phyloP scores from a whole-genome alignment of 2,329 filamentous ascomycete species.

The Sporothrix brasiliensis region DNA sequence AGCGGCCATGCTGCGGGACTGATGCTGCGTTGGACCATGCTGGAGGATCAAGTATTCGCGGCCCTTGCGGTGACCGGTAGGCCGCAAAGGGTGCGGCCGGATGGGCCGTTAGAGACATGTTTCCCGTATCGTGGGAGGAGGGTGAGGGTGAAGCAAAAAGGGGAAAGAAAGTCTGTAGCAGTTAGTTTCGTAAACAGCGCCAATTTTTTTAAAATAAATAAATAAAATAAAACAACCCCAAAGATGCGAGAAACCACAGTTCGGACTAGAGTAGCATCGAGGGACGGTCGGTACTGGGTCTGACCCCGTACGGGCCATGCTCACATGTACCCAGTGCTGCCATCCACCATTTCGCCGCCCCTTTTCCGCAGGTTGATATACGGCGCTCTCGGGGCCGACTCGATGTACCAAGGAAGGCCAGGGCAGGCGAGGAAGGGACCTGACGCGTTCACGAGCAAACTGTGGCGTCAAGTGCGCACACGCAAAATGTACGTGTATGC shows the following conservation, averaged over 20 bases:
- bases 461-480: not conserved
- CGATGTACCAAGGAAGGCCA: slow-evolving; percentile 11
- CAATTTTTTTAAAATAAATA: not conserved
- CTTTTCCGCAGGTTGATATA: not conserved
- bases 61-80: not conserved
- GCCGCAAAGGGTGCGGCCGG: slow-evolving; percentile 11
- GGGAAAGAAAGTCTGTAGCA: not conserved
- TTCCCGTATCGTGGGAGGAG: not conserved
- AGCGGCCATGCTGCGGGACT: not conserved
- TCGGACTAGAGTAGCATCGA: not conserved
- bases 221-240: not conserved
- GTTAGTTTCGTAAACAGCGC: not conserved
- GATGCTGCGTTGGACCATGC: not conserved
- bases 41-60: not conserved
- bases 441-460: slow-evolving; percentile 21
- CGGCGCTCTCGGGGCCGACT: slow-evolving; percentile 18
- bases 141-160: not conserved
- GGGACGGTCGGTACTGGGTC: not conserved
- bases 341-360: not conserved
- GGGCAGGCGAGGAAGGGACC: not conserved
- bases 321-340: not conserved
- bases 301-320: not conserved
- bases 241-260: not conserved
- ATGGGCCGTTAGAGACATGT: slow-evolving; percentile 6
- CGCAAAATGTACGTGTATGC: not conserved